These are phyloP conservation scores for Ostreobium quekettii DNA, from an alignment of 139 green algal species.

Conservation along the genomic window DNA sequence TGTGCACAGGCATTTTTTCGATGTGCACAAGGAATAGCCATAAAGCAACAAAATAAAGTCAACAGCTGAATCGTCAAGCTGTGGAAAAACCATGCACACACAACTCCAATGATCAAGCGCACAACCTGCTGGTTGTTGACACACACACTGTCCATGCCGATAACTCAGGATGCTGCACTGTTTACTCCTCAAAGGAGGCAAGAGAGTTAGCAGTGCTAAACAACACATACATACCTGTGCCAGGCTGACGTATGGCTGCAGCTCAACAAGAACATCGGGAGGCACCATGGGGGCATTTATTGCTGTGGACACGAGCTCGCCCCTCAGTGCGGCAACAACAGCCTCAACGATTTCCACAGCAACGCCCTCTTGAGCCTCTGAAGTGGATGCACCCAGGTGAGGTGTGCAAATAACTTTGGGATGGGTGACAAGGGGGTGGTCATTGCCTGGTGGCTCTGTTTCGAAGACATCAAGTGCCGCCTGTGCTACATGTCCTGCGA, in stretches of 20 bases:
- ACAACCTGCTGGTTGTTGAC: no score
- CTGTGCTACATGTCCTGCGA: conserved; percentile 37
- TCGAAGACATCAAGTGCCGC: conserved; percentile 89
- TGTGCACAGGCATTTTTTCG: no score
- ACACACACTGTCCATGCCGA: no score
- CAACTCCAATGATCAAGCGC: no score
- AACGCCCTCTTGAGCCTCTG: conserved; percentile 90
- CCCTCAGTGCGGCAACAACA: conserved; percentile 76
- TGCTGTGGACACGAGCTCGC: conserved; percentile 75
- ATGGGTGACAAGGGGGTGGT: conserved; percentile 62
- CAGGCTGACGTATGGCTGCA: conserved; percentile 78
- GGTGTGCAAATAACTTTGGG: conserved; percentile 81
- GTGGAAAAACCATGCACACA: no score
- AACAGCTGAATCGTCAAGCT: no score
- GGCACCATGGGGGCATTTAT: conserved; percentile 92
- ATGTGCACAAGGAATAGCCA: no score
- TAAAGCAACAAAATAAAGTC: no score
- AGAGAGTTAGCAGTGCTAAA: no score
- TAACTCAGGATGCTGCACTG: no score
- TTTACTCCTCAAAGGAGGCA: no score
- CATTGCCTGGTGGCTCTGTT: conserved; percentile 64
- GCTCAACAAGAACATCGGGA: conserved; percentile 83
- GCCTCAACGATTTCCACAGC: conserved; percentile 90
- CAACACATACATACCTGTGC: neutral
- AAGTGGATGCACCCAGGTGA: conserved; percentile 86